Evolutionary conservation across 2,329 filamentous ascomycete species (phyloP).

Genomic region (Aureobasidium uvarum): DNA sequence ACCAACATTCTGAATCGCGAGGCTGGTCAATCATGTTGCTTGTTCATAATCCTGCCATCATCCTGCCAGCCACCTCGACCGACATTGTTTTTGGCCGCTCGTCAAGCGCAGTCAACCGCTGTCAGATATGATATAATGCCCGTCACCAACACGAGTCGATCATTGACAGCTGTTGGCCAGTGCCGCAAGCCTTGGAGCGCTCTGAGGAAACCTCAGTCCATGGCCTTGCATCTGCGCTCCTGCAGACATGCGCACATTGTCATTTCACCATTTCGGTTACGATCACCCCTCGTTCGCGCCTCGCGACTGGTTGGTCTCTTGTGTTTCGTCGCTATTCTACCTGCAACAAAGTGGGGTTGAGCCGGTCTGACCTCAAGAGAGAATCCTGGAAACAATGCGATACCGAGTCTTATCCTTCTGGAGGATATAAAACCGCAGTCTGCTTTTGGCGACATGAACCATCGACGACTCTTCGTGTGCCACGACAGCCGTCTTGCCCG

Average conservation of each 20-base stretch:
- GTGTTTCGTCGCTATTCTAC: conserved; percentile 3
- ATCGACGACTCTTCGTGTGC: conserved; percentile 14
- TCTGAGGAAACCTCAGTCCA: neutral
- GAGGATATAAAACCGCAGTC: neutral
- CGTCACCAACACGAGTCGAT: neutral
- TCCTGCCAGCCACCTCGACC: conserved; percentile 21
- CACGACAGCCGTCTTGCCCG: conserved; percentile 20
- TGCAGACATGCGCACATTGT: conserved; percentile 9
- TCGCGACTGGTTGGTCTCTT: neutral
- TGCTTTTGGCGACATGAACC: neutral
- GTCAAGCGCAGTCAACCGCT: conserved; percentile 7
- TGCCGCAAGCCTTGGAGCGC: conserved; percentile 1
- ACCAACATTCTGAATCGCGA: conserved; percentile 2
- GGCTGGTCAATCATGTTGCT: conserved; percentile 21
- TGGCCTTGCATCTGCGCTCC: conserved; percentile 4
- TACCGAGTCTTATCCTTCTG: neutral
- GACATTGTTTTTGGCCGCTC: neutral
- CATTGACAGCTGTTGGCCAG: conserved; percentile 7
- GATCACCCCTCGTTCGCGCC: neutral
- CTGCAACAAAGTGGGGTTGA: conserved; percentile 20
- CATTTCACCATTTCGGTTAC: conserved; percentile 12
- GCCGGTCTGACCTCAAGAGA: conserved; percentile 6
- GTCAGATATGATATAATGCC: conserved; percentile 15
- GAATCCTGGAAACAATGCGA: neutral
- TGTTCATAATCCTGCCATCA: neutral